Base-by-base conservation (phyloP, 345 rosid species). In the Erysimum cheiranthoides region DNA sequence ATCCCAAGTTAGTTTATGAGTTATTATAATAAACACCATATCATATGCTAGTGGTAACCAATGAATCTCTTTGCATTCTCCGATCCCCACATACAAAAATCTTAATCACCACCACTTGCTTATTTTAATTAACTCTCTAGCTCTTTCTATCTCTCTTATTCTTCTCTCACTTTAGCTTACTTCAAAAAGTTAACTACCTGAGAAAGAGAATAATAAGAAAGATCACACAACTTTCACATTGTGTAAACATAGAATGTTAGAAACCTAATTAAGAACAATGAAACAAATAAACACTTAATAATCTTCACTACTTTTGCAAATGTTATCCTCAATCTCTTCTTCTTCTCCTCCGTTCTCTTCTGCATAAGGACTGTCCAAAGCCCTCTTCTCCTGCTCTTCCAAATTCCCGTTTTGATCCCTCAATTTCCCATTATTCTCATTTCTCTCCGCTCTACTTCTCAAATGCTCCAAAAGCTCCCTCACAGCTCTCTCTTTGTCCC, bases 291-390 rank as follows among this genome's bases (percentile, higher is more conserved):
- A n/a, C 63, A 73, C 31, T 18, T 42, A 53, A 21, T 42, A 53
- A 21, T 64, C 64, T 14, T 64, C 77, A 31, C 64, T 73, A 16
- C 34, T 54, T 68, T 64, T 64, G 71, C 77, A 64, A 73, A 73
- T 73, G 47, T 21, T 73, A 13, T 52, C 77, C 35, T 73, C 77
- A 40, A 42, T 73, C 70, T 52, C 71, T 51, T 35, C 62, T 7
- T 71, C 42, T 16, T 59, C 62, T 57, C 10, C 39, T 53, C 35
- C 10, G 8, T 36, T 54, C n/a, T 38, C 62, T 52, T 21, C 57
- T 32, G 36, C 71, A 25, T 9, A 25, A 42, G 47, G 47, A 53
- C 64, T 73, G 16, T 53, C 62, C 70, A 73, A 73, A 62, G 70
- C 53, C 54, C 61, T 63, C 46, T 63, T 73, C 71, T 64, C 49